Evolutionary conservation across 345 rosid genomes (phyloP).

Genomic region (Boechera retrofracta): DNA sequence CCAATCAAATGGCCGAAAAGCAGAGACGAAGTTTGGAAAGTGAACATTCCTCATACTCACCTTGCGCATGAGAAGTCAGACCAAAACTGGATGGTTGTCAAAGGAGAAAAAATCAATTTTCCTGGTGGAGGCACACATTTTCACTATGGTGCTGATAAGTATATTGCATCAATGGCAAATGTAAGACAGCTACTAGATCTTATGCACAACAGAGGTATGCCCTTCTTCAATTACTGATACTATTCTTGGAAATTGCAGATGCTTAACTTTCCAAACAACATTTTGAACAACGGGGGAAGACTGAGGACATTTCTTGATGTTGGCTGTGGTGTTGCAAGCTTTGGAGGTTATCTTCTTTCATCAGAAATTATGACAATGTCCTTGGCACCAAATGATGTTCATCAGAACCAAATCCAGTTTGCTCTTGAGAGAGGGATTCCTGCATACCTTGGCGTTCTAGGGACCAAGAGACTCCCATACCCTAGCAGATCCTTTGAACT

Average conservation of each 20-base stretch:
- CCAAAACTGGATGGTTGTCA: slow-evolving; percentile 99
- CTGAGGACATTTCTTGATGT: slow-evolving; percentile 95
- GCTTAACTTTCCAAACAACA: slow-evolving; percentile 80
- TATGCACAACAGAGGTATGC: neutral
- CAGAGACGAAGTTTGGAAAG: slow-evolving; percentile 99
- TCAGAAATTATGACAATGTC: slow-evolving; percentile 92
- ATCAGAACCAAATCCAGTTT: slow-evolving; percentile 99
- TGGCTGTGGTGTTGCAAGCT: slow-evolving; percentile 98
- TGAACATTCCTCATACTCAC: slow-evolving; percentile 97
- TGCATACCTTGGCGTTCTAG: slow-evolving; percentile 93
- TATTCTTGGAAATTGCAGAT: slow-evolving; percentile 55
- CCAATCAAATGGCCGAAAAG: slow-evolving; percentile 99
- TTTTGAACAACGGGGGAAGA: slow-evolving; percentile 75
- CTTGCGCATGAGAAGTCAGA: slow-evolving; percentile 98
- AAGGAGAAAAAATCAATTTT: slow-evolving; percentile 89
- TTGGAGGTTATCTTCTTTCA: slow-evolving; percentile 93
- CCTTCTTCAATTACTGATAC: slow-evolving; percentile 8
- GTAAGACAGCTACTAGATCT: slow-evolving; percentile 52
- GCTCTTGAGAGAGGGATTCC: slow-evolving; percentile 99
- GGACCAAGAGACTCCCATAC: slow-evolving; percentile 96
- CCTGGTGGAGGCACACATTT: slow-evolving; percentile 99
- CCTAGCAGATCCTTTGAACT: slow-evolving; percentile 99
- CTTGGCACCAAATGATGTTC: slow-evolving; percentile 98
- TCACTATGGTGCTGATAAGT: slow-evolving; percentile 98
- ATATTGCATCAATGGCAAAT: slow-evolving; percentile 91